phyloP scores from a whole-genome alignment of 2,329 filamentous ascomycete species.

The Phyllosticta capitalensis region DNA sequence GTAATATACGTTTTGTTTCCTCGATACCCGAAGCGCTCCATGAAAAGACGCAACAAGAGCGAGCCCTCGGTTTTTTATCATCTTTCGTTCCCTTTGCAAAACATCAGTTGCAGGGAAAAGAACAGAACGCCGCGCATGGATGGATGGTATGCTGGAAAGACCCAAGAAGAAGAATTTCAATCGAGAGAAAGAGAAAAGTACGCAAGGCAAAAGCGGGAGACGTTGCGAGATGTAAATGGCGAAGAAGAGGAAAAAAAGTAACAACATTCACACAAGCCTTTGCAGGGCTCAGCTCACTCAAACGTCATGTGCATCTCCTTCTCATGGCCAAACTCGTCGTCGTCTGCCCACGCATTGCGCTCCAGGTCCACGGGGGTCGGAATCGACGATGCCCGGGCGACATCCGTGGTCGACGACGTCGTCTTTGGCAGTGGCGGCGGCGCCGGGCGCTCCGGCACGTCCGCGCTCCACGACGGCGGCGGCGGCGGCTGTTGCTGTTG shows the following conservation, averaged over 20 bases:
- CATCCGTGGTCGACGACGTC: too few relatives aligned
- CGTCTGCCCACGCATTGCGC: slow-evolving; percentile 40
- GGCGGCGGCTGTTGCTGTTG: slow-evolving; percentile 15
- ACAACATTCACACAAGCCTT: not conserved
- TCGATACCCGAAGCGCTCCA: too few relatives aligned
- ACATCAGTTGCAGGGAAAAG: too few relatives aligned
- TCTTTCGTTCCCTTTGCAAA: too few relatives aligned
- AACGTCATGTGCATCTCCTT: slow-evolving; percentile 42
- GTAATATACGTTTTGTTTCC: too few relatives aligned
- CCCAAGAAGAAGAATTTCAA: too few relatives aligned
- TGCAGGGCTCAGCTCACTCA: slow-evolving; percentile 18
- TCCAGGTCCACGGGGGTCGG: slow-evolving; percentile 22
- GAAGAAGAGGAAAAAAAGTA: not conserved
- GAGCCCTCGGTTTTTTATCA: too few relatives aligned
- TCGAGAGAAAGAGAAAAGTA: not conserved
- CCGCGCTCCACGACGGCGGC: slow-evolving; percentile 11
- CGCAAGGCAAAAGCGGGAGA: too few relatives aligned
- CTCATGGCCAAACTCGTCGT: slow-evolving; percentile 37
- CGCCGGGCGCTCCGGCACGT: slow-evolving; percentile 15
- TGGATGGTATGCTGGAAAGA: too few relatives aligned
- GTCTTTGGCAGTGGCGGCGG: slow-evolving; percentile 23
- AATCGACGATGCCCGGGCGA: slow-evolving; percentile 12
- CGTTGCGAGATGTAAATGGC: too few relatives aligned
- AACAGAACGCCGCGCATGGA: too few relatives aligned
- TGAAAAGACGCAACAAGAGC: too few relatives aligned